These are phyloP conservation scores for Quercus gilva DNA, from an alignment of 306 rosid species.

Conservation along the genomic window DNA sequence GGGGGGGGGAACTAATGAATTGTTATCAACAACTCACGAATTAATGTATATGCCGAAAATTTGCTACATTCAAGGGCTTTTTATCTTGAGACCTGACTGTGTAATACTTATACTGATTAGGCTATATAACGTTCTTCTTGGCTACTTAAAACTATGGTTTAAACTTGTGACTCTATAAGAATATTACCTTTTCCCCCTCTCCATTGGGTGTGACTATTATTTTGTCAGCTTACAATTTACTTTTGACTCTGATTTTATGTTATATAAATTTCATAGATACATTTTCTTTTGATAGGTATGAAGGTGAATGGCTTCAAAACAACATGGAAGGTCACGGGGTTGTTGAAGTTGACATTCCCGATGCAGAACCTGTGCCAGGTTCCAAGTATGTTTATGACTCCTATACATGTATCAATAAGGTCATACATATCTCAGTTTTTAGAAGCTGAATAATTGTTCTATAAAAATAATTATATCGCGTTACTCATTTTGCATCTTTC, in stretches of 20 bases:
- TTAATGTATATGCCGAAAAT: not conserved
- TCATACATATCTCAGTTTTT: constrained; percentile 15
- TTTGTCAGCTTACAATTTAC: constrained; percentile 2
- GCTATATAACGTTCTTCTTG: not conserved
- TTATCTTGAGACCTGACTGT: not conserved
- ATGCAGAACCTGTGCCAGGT: constrained; percentile 83
- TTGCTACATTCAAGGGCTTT: not conserved
- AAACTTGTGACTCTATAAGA: not conserved
- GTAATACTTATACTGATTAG: not conserved
- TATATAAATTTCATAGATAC: constrained; percentile 11
- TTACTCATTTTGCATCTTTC: constrained; percentile 26
- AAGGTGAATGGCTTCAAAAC: constrained; percentile 98
- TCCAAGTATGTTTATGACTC: constrained; percentile 62
- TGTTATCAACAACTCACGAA: not conserved
- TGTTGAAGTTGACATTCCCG: constrained; percentile 91
- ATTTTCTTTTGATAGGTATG: constrained; percentile 57
- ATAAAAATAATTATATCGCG: constrained; percentile 15
- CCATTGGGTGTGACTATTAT: not conserved
- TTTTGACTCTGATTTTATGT: constrained; percentile 18
- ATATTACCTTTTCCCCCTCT: not conserved
- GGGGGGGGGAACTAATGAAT: not conserved
- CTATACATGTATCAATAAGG: constrained; percentile 1
- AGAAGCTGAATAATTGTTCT: constrained; percentile 4
- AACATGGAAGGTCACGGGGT: constrained; percentile 91
- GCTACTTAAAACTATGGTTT: not conserved